phyloP scores from a whole-genome alignment of 2,329 filamentous ascomycete genomes.

The Colletotrichum euphorbiae region DNA sequence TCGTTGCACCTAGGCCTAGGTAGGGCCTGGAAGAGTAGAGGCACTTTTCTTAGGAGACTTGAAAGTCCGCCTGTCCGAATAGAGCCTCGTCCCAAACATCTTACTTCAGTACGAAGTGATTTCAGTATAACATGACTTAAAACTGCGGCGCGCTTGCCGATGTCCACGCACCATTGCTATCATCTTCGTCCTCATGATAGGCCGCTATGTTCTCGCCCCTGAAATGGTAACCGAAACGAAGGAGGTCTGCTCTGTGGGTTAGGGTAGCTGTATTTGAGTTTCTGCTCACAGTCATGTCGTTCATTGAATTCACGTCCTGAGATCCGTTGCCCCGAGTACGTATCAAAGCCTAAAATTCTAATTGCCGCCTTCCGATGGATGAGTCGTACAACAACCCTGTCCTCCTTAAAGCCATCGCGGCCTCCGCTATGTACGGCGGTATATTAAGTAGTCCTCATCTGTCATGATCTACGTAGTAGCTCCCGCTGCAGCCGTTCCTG shows the following conservation, averaged over 20 bases:
- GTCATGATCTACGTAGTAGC: neutral
- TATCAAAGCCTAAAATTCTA: neutral
- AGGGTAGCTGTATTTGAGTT: neutral
- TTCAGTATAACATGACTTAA: neutral
- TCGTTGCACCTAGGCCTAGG: neutral
- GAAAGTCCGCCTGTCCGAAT: neutral
- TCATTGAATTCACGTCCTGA: constrained; percentile 4
- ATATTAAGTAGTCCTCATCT: neutral
- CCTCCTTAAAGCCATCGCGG: too few species aligned
- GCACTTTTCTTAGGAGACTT: neutral
- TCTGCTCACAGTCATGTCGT: constrained; percentile 1
- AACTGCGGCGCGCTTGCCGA: neutral
- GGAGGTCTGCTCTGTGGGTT: constrained; percentile 1
- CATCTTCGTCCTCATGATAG: neutral
- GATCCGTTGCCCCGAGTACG: neutral
- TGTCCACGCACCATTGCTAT: neutral
- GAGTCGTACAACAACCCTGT: neutral
- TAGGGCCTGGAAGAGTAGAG: neutral
- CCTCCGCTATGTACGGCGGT: too few species aligned
- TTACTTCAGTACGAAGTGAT: too few species aligned
- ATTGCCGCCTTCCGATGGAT: constrained; percentile 2
- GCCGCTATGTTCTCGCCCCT: neutral
- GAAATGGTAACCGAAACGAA: neutral
- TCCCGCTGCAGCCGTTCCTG: constrained; percentile 30
- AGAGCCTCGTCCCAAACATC: neutral